Evolutionary conservation across 2,329 filamentous ascomycete genomes (phyloP).

Genomic region (Aspergillus thermomutatus): DNA sequence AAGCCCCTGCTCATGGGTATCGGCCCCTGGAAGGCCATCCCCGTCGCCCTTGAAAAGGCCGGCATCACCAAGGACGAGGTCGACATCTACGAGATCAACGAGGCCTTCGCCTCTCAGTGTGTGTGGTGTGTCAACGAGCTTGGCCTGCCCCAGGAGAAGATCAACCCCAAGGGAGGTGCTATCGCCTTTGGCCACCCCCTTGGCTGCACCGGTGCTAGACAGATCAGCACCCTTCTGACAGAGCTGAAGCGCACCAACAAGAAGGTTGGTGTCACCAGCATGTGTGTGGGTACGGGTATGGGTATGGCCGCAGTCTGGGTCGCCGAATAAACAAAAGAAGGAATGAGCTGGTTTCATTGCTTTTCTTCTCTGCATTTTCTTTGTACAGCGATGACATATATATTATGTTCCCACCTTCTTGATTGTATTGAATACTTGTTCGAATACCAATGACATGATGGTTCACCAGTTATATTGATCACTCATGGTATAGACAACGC

Average conservation of each 20-base stretch:
- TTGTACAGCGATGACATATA: constrained; percentile 13
- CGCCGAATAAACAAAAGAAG: constrained; percentile 63
- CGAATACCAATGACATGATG: constrained; percentile 15
- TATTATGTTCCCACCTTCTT: constrained; percentile 5
- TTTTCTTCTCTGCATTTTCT: constrained; percentile 11
- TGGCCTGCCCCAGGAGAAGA: constrained; percentile 75
- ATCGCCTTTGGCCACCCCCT: constrained; percentile 96
- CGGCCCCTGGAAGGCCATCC: constrained; percentile 93
- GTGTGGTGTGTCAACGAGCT: constrained; percentile 91
- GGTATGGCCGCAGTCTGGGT: constrained; percentile 97
- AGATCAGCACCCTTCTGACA: constrained; percentile 87
- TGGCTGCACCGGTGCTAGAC: constrained; percentile 88
- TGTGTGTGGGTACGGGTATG: constrained; percentile 98
- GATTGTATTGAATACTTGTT: constrained; percentile 19
- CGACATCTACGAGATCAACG: constrained; percentile 98
- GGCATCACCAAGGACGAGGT: constrained; percentile 86
- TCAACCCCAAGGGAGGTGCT: constrained; percentile 95
- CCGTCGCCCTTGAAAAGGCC: constrained; percentile 82
- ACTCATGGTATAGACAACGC: background rate
- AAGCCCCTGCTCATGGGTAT: constrained; percentile 93
- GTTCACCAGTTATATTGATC: background rate
- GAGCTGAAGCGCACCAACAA: constrained; percentile 81
- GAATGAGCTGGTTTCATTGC: constrained; percentile 21
- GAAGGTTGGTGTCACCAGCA: constrained; percentile 87
- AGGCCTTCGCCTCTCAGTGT: constrained; percentile 95